Evolutionary conservation across 805 yeast species (phyloP).

Genomic region (Saccharomyces cerevisiae): DNA sequence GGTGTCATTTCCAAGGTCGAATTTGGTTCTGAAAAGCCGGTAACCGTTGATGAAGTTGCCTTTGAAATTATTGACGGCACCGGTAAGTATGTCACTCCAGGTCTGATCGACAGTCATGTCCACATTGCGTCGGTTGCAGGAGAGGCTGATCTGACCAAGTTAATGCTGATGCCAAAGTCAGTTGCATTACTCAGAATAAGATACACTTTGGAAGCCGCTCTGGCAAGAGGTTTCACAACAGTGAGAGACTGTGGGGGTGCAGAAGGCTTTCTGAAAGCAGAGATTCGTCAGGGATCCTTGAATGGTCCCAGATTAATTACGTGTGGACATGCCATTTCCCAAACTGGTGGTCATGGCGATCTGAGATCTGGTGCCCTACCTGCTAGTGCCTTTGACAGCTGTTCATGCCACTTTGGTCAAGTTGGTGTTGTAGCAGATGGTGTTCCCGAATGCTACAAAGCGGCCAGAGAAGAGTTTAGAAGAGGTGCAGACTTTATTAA

Average conservation of each 20-base stretch:
- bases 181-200: slow-evolving; percentile 7
- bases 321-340: slow-evolving; percentile 11
- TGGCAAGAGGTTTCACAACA: slow-evolving; percentile 9
- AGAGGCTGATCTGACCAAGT: slow-evolving; percentile 3
- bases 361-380: slow-evolving; percentile 6
- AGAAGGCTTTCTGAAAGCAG: slow-evolving; percentile 8
- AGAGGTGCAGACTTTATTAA: slow-evolving; percentile 11
- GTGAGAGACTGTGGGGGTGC: slow-evolving; percentile 12
- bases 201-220: slow-evolving; percentile 6
- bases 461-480: slow-evolving; percentile 10
- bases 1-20: slow-evolving; percentile 8
- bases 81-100: slow-evolving; percentile 8
- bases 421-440: slow-evolving; percentile 10
- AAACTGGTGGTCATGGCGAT: slow-evolving; percentile 12
- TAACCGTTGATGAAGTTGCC: background rate
- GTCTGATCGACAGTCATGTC: slow-evolving; percentile 10
- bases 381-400: slow-evolving; percentile 7
- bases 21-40: background rate
- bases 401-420: slow-evolving; percentile 6
- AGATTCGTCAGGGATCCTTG: slow-evolving; percentile 4
- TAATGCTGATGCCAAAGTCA: slow-evolving; percentile 7
- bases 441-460: slow-evolving; percentile 7
- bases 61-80: slow-evolving; percentile 8
- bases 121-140: slow-evolving; percentile 7
- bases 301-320: slow-evolving; percentile 7